phyloP scores from a whole-genome alignment of 495 filamentous ascomycete species.

The Penicillium angulare region DNA sequence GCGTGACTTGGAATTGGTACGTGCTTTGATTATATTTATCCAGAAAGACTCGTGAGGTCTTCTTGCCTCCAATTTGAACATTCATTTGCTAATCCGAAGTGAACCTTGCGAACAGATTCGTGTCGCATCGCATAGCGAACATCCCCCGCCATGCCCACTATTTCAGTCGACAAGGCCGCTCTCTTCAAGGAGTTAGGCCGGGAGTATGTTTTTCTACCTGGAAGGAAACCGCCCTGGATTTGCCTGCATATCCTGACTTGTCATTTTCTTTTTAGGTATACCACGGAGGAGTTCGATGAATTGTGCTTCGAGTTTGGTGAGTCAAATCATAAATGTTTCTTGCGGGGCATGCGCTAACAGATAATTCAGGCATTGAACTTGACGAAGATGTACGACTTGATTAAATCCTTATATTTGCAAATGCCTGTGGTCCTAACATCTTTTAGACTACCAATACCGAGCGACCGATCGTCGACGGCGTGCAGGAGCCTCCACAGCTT shows the following conservation, averaged over 20 bases:
- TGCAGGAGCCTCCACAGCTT: constrained; percentile 85
- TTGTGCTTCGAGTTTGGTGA: constrained; percentile 97
- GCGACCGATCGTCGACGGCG: constrained; percentile 69
- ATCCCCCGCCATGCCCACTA: constrained; percentile 69
- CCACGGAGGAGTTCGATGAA: constrained; percentile 90
- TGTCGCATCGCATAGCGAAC: constrained; percentile 23
- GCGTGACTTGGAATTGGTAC: constrained; percentile 2
- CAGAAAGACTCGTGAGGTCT: too few species aligned
- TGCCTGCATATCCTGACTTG: not conserved
- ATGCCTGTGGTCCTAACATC: constrained; percentile 16
- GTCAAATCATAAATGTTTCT: constrained; percentile 19
- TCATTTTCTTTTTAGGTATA: constrained; percentile 58
- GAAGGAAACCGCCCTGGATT: not conserved
- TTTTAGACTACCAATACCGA: constrained; percentile 66
- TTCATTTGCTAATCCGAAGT: not conserved
- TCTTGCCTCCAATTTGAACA: not conserved
- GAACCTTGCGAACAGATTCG: constrained; percentile 3
- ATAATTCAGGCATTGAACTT: constrained; percentile 75
- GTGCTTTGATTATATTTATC: not conserved
- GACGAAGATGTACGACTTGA: constrained; percentile 76
- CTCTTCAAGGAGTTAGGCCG: constrained; percentile 90
- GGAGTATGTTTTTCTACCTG: constrained; percentile 61
- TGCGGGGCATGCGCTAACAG: constrained; percentile 38
- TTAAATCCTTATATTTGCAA: not conserved
- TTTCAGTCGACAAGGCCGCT: constrained; percentile 89